Evolutionary conservation across 192 early-diverging fungal genomes (phyloP).

Genomic region (Obelidium mucronatum): DNA sequence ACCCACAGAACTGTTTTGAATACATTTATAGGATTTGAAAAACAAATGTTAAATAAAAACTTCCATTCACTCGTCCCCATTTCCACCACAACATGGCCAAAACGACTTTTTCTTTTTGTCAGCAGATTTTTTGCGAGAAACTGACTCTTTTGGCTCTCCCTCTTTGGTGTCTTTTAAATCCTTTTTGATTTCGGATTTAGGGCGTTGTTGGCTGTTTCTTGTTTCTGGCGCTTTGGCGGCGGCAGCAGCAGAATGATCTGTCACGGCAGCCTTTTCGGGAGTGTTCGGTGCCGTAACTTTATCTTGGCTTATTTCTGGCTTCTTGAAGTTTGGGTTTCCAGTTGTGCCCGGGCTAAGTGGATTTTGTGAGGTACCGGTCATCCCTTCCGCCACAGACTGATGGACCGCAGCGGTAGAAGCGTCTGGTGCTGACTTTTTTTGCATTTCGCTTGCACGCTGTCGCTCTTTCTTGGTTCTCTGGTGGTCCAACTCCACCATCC

Average conservation of each 20-base stretch:
- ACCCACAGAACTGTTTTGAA: too few species aligned
- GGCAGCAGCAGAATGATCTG: too few species aligned
- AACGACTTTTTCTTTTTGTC: slow-evolving; percentile 15
- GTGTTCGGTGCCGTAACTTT: not conserved
- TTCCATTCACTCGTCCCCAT: not conserved
- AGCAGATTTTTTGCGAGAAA: not conserved
- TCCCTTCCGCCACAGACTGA: not conserved
- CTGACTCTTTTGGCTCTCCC: not conserved
- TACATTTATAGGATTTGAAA: too few species aligned
- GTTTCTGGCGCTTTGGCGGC: not conserved
- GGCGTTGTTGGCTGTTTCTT: not conserved
- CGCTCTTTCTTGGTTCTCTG: slow-evolving; percentile 54
- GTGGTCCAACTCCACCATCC: slow-evolving; percentile 75
- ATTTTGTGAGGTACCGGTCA: not conserved
- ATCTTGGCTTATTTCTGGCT: not conserved
- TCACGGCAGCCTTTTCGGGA: not conserved
- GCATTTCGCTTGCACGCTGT: slow-evolving; percentile 47
- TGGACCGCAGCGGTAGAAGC: slow-evolving; percentile 25
- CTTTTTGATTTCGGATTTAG: not conserved
- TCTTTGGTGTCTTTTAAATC: not conserved
- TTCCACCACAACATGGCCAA: slow-evolving; percentile 6
- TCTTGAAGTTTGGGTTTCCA: not conserved
- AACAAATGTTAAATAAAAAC: not conserved
- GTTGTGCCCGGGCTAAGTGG: not conserved
- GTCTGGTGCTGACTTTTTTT: slow-evolving; percentile 12